phyloP scores from a whole-genome alignment of 2,329 filamentous ascomycete species.

The Fusarium pilosicola region DNA sequence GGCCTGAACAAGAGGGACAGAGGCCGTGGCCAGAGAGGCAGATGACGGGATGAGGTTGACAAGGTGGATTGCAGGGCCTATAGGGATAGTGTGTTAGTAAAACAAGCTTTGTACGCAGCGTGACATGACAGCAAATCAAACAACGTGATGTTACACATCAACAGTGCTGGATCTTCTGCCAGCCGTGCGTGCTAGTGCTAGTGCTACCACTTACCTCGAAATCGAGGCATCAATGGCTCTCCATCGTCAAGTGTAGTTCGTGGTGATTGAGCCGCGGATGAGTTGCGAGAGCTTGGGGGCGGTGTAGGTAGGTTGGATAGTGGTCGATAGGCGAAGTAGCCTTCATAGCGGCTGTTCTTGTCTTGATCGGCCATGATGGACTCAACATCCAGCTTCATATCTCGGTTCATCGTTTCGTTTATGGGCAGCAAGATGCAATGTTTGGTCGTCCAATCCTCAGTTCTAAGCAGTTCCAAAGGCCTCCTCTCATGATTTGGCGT shows the following conservation, averaged over 20 bases:
- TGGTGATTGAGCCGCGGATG: conserved; percentile 57
- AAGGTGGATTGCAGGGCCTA: conserved; percentile 73
- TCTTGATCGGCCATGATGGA: conserved; percentile 25
- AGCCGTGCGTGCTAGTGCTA: neutral
- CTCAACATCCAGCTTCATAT: conserved; percentile 33
- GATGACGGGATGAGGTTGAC: conserved; percentile 73
- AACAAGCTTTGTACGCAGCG: conserved; percentile 3
- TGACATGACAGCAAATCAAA: conserved; percentile 11
- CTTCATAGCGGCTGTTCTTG: conserved; percentile 47
- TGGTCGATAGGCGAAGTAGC: conserved; percentile 73
- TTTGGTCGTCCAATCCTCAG: conserved; percentile 36
- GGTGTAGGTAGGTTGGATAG: conserved; percentile 75
- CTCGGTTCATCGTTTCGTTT: conserved; percentile 36
- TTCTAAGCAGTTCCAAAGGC: conserved; percentile 31
- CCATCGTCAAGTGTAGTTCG: conserved; percentile 55
- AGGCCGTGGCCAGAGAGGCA: conserved; percentile 68
- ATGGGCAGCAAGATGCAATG: conserved; percentile 13
- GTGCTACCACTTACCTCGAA: conserved; percentile 49
- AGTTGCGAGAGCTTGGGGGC: conserved; percentile 63
- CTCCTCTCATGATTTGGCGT: conserved; percentile 40
- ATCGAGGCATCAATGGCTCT: conserved; percentile 53
- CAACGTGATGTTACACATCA: conserved; percentile 15
- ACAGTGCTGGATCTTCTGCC: neutral
- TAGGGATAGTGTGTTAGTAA: conserved; percentile 14
- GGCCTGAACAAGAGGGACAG: conserved; percentile 67